A percentile compares a stretch with the other conserved stretches of the same genome.
Conservation (phyloP, 176 grass and related monocot species). For the Elaeis guineensis region DNA sequence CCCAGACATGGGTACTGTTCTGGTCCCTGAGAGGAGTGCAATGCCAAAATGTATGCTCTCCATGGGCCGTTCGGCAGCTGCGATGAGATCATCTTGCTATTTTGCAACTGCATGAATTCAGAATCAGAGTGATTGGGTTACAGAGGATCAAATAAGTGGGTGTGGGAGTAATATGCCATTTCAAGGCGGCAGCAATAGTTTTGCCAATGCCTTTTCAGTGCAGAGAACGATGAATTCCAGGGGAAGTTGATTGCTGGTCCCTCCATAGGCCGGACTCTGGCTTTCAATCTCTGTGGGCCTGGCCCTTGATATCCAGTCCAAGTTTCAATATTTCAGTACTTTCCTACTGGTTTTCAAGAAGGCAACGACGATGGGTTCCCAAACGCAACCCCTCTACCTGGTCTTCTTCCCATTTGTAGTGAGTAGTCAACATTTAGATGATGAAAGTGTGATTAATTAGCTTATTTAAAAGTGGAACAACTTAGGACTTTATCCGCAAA, state of each 20-base stretch:
- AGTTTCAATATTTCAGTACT: too few species aligned
- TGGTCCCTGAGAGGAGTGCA: constrained; percentile 32
- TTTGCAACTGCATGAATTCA: constrained; percentile 62
- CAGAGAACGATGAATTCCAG: not conserved
- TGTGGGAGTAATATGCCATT: constrained; percentile 45
- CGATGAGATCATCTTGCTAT: constrained; percentile 15
- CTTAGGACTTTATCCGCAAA: too few species aligned
- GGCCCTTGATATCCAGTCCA: too few species aligned
- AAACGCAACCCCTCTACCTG: too few species aligned
- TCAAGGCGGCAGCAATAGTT: constrained; percentile 37
- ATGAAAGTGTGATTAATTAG: constrained; percentile 10
- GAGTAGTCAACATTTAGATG: constrained; percentile 25
- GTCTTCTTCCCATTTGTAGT: constrained; percentile 17
- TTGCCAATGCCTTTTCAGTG: constrained; percentile 5
- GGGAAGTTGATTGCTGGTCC: too few species aligned
- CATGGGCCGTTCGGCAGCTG: constrained; percentile 67
- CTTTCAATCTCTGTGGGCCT: too few species aligned
- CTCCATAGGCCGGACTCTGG: too few species aligned
- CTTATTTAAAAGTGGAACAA: constrained; percentile 33
- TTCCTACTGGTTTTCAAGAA: too few species aligned
- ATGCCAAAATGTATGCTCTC: constrained; percentile 46
- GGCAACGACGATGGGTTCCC: too few species aligned
- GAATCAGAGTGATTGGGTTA: constrained; percentile 31
- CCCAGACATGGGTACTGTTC: constrained; percentile 1
- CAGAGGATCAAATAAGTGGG: constrained; percentile 34